A percentile compares a stretch with the other conserved stretches of the same genome.
Evolutionary conservation across 2,329 filamentous ascomycete species (phyloP).

Genomic region (Trichoderma pleuroti): DNA sequence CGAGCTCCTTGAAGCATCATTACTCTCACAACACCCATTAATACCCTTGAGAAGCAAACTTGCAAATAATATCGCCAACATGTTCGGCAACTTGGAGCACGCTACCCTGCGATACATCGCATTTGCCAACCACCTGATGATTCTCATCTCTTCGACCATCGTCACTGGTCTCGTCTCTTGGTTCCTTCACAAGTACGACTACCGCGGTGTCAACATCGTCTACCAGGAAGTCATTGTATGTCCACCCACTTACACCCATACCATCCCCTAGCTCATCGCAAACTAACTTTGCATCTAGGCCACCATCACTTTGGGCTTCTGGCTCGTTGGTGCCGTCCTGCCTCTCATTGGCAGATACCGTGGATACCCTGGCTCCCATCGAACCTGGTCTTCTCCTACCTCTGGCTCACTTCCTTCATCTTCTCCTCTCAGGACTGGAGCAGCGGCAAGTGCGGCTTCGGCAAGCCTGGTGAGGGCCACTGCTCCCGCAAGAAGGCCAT

Average conservation of each 20-base stretch:
- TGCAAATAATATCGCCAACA: neutral
- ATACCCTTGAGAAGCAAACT: neutral
- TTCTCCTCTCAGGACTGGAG: constrained; percentile 27
- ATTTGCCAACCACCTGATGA: constrained; percentile 24
- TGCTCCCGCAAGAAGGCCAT: constrained; percentile 25
- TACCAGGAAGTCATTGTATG: constrained; percentile 27
- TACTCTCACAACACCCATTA: neutral
- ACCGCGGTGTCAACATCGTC: constrained; percentile 23
- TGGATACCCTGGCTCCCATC: constrained; percentile 24
- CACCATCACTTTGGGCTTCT: constrained; percentile 24
- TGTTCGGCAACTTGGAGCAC: constrained; percentile 8
- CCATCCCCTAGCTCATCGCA: neutral
- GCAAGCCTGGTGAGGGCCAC: constrained; percentile 1
- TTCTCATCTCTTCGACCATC: constrained; percentile 25
- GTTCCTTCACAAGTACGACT: constrained; percentile 21
- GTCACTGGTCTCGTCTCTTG: constrained; percentile 26
- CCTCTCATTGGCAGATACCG: constrained; percentile 23
- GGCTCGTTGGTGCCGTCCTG: constrained; percentile 22
- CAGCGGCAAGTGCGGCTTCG: constrained; percentile 16
- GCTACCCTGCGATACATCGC: constrained; percentile 19
- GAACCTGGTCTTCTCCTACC: constrained; percentile 27
- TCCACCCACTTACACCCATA: neutral
- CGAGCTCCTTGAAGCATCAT: neutral
- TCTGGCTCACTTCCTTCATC: constrained; percentile 29
- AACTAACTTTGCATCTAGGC: constrained; percentile 18